Conservation (phyloP, 73 alveolate species). For the Durusdinium trenchii region DNA sequence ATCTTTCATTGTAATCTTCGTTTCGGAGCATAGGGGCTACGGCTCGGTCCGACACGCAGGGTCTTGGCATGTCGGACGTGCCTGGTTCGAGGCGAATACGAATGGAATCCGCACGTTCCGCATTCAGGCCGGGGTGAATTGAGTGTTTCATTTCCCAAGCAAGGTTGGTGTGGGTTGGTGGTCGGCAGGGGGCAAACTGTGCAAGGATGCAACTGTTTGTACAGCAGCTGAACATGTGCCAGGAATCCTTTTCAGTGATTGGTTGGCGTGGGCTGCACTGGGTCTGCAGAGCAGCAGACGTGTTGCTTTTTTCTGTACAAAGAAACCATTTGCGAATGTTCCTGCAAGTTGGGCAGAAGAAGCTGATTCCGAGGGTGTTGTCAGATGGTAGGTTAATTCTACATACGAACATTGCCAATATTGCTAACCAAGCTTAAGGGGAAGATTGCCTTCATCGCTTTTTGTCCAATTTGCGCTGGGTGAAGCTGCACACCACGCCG, state of each 20-base stretch:
- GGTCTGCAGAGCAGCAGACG: background rate
- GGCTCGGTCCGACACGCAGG: too few species aligned
- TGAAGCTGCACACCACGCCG: background rate
- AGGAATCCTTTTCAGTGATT: slow-evolving; percentile 25
- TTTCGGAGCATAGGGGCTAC: too few species aligned
- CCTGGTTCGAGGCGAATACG: slow-evolving; percentile 45
- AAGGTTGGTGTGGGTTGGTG: too few species aligned
- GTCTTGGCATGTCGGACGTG: too few species aligned
- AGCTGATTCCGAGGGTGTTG: background rate
- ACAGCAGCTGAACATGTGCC: background rate
- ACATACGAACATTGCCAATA: background rate
- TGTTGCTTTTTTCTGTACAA: background rate
- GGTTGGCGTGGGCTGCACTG: background rate
- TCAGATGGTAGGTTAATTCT: background rate
- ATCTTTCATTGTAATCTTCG: too few species aligned
- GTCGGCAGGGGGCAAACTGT: background rate
- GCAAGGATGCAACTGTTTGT: background rate
- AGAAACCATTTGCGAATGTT: background rate
- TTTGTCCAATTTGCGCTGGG: background rate
- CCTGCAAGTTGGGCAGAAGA: background rate
- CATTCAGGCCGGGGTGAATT: slow-evolving; percentile 29
- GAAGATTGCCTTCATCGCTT: background rate
- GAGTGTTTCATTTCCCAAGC: too few species aligned
- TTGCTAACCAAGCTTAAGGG: background rate
- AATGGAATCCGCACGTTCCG: background rate